Evolutionary conservation across 2,329 filamentous ascomycete genomes (phyloP), one percentile per base, ranked within the genome.

Genomic region (Leptodontidium sp.): DNA sequence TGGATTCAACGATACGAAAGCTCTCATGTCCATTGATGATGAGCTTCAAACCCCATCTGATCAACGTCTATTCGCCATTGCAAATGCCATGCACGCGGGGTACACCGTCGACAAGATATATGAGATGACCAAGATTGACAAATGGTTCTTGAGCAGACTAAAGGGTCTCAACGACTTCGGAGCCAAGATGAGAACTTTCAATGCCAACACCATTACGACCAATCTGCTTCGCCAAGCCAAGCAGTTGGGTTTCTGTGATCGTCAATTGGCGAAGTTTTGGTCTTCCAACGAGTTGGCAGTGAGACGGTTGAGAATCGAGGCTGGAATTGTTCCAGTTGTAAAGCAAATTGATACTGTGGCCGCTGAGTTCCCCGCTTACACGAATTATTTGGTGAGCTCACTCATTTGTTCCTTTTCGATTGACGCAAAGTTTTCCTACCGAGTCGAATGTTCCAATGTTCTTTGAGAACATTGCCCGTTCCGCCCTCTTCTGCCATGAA

Each of bases 341-440:
- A 98, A 98, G 87, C 95, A 98, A 83, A 98, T 99, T 69, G 96
- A 99, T 82, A 99, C 96, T 0, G 96, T 99, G 59, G 96, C 96
- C 61, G 96, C 94, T 17, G 96, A 99, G 81, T 98, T 98, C 84
- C 95, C 95, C 7, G 92, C 93, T 6, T 91, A 88, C 74, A 98
- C 96, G 24, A 98, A 99, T 82, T 99, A 99, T 79, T 87, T 98
- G 12, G 53, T 35, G 29, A 35, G n/a, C 24, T 24, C 50, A 55
- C 24, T 5, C 24, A 7, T 14, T 47, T 29, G 29, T 61, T 45
- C 2, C 7, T 43, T 1, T 24, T 26, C 38, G 3, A 24, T 38
- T 21, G 29, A 5, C 32, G 9, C 32, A 4, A 35, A 5, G 32
- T 35, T 35, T 35, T 35, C 32, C 9, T 21, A 21, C 32, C 32